A percentile compares a stretch with the other conserved stretches of the same genome.
These are phyloP conservation scores for Phragmites australis DNA, from an alignment of 176 grass and related monocot species.

Conservation along the genomic window DNA sequence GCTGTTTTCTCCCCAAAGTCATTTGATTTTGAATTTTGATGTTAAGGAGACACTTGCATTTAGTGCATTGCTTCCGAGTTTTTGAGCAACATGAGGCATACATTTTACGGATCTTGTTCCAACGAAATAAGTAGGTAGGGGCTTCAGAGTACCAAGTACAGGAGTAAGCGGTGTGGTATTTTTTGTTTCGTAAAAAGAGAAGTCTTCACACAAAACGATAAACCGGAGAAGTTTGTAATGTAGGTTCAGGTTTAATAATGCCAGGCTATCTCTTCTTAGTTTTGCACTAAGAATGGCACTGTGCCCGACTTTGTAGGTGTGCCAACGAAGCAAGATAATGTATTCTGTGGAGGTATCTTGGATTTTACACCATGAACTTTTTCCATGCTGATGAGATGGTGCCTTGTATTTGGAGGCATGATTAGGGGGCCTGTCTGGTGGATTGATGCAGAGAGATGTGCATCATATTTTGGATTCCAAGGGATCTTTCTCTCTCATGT, in stretches of 20 bases:
- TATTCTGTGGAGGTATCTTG: constrained; percentile 47
- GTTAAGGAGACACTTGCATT: constrained; percentile 2
- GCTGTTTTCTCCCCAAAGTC: neutral
- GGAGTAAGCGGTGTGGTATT: neutral
- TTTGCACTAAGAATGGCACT: constrained; percentile 6
- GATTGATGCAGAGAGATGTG: constrained; percentile 9
- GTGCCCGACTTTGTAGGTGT: neutral
- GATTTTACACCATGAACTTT: constrained; percentile 42
- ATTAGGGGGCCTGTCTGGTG: constrained; percentile 36
- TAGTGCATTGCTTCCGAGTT: neutral
- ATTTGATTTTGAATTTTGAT: neutral
- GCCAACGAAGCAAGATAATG: constrained; percentile 35
- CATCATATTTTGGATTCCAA: constrained; percentile 36
- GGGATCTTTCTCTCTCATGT: neutral
- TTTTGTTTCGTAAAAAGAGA: neutral
- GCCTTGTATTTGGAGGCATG: constrained; percentile 49
- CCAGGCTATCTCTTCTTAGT: constrained; percentile 14
- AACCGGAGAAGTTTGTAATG: neutral
- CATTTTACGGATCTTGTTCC: neutral
- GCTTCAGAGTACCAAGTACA: neutral
- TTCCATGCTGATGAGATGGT: constrained; percentile 28
- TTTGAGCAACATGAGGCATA: neutral
- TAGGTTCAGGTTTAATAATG: neutral
- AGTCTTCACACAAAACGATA: neutral
- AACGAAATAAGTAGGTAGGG: neutral